Evolutionary conservation across 768 basidiomycete species (phyloP).

Genomic region (Hortiboletus flavorubellus): DNA sequence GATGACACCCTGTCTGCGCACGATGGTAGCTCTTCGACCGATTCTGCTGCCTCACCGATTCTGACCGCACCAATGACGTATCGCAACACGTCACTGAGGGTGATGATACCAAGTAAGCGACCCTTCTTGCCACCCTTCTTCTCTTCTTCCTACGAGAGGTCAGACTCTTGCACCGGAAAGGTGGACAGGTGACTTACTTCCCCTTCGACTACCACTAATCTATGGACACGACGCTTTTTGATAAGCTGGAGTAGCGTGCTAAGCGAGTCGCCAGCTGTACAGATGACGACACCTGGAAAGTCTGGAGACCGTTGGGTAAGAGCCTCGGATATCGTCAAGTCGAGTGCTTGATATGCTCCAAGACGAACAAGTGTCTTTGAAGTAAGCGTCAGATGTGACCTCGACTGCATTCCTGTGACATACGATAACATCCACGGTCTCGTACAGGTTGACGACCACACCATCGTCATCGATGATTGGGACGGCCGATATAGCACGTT

Average conservation of each 20-base stretch:
- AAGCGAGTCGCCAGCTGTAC: conserved; percentile 88
- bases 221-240: conserved; percentile 90
- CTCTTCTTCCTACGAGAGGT: conserved; percentile 66
- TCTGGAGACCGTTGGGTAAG: conserved; percentile 89
- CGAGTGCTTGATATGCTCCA: conserved; percentile 94
- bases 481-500: conserved; percentile 92
- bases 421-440: conserved; percentile 98
- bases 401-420: conserved; percentile 6
- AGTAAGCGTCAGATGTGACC: conserved; percentile 2
- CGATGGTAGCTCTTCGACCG: conserved; percentile 27
- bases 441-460: conserved; percentile 92
- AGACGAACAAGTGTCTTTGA: conserved; percentile 86
- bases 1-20: conserved; percentile 12
- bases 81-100: conserved; percentile 82
- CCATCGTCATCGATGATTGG: conserved; percentile 94
- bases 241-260: conserved; percentile 88
- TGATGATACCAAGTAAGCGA: conserved; percentile 80
- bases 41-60: conserved; percentile 45
- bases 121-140: conserved; percentile 78
- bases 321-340: conserved; percentile 90
- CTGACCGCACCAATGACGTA: conserved; percentile 72
- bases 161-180: neutral
- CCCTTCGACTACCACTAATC: conserved; percentile 92
- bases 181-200: conserved; percentile 47
- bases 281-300: conserved; percentile 96